phyloP scores from a whole-genome alignment of 306 rosid genomes.

The Quillaja saponaria region DNA sequence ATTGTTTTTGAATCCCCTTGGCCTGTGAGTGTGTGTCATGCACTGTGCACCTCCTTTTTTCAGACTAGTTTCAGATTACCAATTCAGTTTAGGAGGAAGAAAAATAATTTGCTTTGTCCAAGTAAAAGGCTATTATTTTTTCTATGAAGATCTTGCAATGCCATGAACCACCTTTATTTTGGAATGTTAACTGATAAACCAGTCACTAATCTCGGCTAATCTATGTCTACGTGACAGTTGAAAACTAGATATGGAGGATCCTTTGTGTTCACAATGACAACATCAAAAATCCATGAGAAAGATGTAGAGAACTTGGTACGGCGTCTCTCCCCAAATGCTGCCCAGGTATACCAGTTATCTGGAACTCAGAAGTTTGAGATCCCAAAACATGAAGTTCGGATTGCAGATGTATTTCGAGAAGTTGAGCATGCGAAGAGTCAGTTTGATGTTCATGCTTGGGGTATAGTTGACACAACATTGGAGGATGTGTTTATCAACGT shows the following conservation, averaged over 20 bases:
- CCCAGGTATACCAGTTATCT: constrained; percentile 69
- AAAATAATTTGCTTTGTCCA: too few species aligned
- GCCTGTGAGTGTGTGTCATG: too few species aligned
- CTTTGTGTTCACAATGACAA: constrained; percentile 83
- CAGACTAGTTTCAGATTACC: too few species aligned
- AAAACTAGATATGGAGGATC: constrained; percentile 92
- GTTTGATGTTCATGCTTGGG: constrained; percentile 90
- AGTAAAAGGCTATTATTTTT: too few species aligned
- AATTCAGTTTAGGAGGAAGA: too few species aligned
- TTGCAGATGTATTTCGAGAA: constrained; percentile 67
- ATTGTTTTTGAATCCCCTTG: too few species aligned
- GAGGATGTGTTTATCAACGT: constrained; percentile 97
- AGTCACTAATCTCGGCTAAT: too few species aligned
- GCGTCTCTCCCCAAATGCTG: constrained; percentile 63
- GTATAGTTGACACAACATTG: constrained; percentile 86
- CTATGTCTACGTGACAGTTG: constrained; percentile 58
- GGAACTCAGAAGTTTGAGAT: constrained; percentile 95
- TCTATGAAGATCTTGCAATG: too few species aligned
- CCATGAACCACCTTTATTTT: too few species aligned
- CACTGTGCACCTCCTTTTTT: too few species aligned
- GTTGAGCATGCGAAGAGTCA: constrained; percentile 72
- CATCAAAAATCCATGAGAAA: constrained; percentile 57
- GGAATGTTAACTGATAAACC: too few species aligned
- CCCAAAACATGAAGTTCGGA: constrained; percentile 70
- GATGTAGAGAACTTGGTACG: constrained; percentile 73